Conservation (phyloP, 179 eudicot genomes). For the Nepenthes alata region DNA sequence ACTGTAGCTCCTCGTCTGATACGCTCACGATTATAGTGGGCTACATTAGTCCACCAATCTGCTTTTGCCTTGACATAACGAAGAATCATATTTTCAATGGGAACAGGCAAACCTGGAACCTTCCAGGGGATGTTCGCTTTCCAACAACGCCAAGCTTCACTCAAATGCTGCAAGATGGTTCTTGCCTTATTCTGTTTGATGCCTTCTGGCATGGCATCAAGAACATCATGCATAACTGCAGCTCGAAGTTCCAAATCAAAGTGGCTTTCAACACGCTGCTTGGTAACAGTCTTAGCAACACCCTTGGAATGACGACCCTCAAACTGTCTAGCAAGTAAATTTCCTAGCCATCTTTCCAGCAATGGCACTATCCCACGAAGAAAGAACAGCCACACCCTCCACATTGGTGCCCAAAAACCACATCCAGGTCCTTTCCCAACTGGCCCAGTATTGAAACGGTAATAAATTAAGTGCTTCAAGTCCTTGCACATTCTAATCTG, state of each 20-base stretch:
- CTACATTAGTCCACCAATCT: constrained; percentile 99
- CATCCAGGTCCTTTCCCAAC: constrained; percentile 99
- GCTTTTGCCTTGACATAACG: constrained; percentile 99
- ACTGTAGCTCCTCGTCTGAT: constrained; percentile 98
- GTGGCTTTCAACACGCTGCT: constrained; percentile 99
- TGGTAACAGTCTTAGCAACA: constrained; percentile 97
- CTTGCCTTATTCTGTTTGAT: constrained; percentile 95
- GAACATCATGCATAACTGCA: constrained; percentile 99
- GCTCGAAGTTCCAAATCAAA: constrained; percentile 99
- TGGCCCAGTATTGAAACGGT: constrained; percentile 97
- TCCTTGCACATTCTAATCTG: constrained; percentile 99
- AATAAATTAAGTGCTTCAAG: constrained; percentile 91
- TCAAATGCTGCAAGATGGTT: constrained; percentile 92
- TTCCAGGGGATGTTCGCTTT: constrained; percentile 99
- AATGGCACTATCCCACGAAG: constrained; percentile 98
- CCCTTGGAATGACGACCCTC: constrained; percentile 99
- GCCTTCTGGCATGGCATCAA: constrained; percentile 99
- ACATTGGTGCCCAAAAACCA: constrained; percentile 99
- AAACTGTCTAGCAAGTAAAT: constrained; percentile 90
- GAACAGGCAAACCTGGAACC: constrained; percentile 98
- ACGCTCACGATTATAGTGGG: constrained; percentile 98
- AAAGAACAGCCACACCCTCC: constrained; percentile 99
- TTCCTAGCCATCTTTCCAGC: constrained; percentile 96
- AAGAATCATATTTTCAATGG: constrained; percentile 98
- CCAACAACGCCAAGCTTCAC: constrained; percentile 99